Conservation (phyloP, 352 stramenopile genomes). For the Elongisporangium anandrum region DNA sequence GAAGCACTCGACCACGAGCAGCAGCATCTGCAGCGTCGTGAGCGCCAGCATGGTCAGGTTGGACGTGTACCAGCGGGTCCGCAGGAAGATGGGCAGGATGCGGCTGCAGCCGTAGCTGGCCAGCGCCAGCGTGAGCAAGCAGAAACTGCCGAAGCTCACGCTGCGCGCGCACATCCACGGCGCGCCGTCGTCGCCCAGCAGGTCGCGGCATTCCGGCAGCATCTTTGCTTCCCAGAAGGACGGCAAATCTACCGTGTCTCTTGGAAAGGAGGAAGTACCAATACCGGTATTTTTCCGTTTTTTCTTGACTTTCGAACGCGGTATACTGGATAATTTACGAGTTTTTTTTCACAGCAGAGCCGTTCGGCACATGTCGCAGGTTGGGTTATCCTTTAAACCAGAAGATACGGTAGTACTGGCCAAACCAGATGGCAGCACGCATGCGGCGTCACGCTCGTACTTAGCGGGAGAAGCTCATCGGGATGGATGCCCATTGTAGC, state of each 20-base stretch:
- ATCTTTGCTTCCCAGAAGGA: too few relatives aligned
- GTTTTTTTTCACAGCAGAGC: background rate
- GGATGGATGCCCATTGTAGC: background rate
- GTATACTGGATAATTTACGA: background rate
- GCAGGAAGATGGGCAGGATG: conserved; percentile 56
- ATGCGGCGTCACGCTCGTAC: background rate
- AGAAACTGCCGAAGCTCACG: conserved; percentile 53
- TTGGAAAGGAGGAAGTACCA: background rate
- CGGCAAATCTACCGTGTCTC: background rate
- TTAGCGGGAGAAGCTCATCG: background rate
- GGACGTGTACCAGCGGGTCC: conserved; percentile 47
- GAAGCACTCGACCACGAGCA: conserved; percentile 63
- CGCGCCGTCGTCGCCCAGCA: conserved; percentile 25
- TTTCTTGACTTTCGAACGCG: background rate
- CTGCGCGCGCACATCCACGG: conserved; percentile 57
- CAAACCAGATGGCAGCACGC: background rate
- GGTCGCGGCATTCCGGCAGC: conserved; percentile 49
- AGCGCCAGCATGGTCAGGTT: conserved; percentile 63
- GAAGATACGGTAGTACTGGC: background rate
- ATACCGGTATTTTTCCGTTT: too few relatives aligned
- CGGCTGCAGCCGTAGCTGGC: conserved; percentile 36
- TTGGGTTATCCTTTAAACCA: background rate
- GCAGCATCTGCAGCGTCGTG: conserved; percentile 54
- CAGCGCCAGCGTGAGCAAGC: conserved; percentile 41
- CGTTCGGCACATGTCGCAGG: background rate